Evolutionary conservation across 495 filamentous ascomycete species (phyloP), one percentile per base, ranked within the genome.

Genomic region (Trichoderma virens): DNA sequence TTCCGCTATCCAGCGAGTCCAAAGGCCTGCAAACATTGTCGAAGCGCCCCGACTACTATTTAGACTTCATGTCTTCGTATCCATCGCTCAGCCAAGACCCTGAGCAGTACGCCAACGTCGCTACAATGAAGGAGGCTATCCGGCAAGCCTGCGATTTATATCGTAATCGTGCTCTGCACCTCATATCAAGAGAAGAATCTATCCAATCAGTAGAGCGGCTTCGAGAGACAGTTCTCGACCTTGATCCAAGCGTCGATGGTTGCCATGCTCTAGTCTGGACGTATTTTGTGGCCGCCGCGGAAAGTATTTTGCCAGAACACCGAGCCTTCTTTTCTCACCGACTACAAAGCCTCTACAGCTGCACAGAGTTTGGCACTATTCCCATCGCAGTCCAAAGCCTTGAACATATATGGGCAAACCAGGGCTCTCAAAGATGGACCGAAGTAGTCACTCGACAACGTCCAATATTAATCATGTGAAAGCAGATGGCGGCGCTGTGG

Each of bases 181-280:
- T 56, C 25, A 56, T 56, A 9, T 30, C 51, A 0, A 9, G 25
- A 13, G 51, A 56, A 18, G 51, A 56, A 25, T 56, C 51, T 30
- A 56, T 56, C 23, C 51, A 56, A 16, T 27, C 51, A 18, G 51
- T 56, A 16, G 51, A 56, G 6, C 51, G 51, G 13, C 51, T 56
- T 13, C 23, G 25, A 30, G 27, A 56, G 25, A 56, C 51, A 25
- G 51, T 56, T 30, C 25, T 28, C 25, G 27, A 56, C 30, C 51
- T 56, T 8, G 51, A 56, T 2, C 51, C 27, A 13, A 56, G 27
- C 25, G 23, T 56, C 20, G 51, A 56, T 16, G 51, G 51, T 6
- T 56, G 23, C 11, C 51, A 56, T 16, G 51, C 51, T 56, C 51
- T 56, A 9, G 51, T 56, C 25, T 56, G 51, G 51, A 56, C 51